Evolutionary conservation across 257 asterid species (phyloP), one percentile per base, ranked within the genome.

Genomic region (Jaltomata sinuosa): DNA sequence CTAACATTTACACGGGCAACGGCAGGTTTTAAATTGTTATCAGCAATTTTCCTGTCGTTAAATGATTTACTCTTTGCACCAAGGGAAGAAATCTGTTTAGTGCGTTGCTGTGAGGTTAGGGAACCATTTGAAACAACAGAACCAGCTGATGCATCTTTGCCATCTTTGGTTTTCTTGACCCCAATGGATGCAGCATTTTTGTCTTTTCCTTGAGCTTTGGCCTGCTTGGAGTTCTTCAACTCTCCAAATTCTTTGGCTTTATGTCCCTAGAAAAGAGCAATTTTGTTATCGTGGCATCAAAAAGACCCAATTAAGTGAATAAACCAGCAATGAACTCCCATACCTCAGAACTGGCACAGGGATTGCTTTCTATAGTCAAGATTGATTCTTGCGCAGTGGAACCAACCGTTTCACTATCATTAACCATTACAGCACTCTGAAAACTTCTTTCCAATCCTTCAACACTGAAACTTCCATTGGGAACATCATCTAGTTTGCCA

Each of bases 51-150:
- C 79, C 78, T 67, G 27, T 80, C 87, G 14, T 84, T 86, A 47
- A 65, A 62, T 69, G 90, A 89, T 80, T 82, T 89, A 83, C 87
- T 81, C 87, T 88, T 89, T 25, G 68, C 77, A 72, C 59, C 83
- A 12, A 82, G 68, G 9, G 84, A 80, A 69, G 47, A 57, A 15
- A 84, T n/a, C 64, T 59, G 86, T 59, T 83, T 84, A 36, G 83
- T 18, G 34, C 12, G 84, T 59, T 89, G 78, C 11, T 85, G 84
- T 21, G 67, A 77, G 57, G 83, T 83, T 36, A 42, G 49, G 19
- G 87, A 76, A 14, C 90, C 89, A 83, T 88, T 88, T 19, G 90
- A 77, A 83, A 74, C 80, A 54, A 78, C 84, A 18, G 87, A 50
- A 78, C 80, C 50, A 54, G 78, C 42, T 54, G 50, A 65, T 34